Percentiles rank a stretch among this genome's conserved stretches.
phyloP scores from a whole-genome alignment of 176 grass and related monocot genomes.

The Saccharum officinarum region DNA sequence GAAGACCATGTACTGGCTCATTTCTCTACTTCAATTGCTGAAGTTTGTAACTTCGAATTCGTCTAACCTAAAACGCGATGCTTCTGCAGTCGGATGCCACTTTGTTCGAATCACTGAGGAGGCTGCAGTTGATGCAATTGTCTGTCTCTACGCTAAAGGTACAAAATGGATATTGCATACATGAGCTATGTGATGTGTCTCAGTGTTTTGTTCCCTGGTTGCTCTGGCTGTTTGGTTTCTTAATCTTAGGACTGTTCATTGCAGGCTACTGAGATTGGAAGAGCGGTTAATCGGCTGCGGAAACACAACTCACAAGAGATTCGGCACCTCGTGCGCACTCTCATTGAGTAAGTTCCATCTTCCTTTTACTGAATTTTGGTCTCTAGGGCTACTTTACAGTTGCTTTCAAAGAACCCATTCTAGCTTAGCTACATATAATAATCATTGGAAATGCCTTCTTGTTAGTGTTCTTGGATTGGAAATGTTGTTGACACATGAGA shows the following conservation, averaged over 20 bases:
- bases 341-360: slow-evolving; percentile 73
- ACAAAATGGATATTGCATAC: not conserved
- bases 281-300: slow-evolving; percentile 65
- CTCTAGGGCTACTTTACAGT: slow-evolving; percentile 3
- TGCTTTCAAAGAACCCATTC: not conserved
- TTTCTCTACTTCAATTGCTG: not conserved
- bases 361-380: slow-evolving; percentile 7
- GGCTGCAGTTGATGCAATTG: slow-evolving; percentile 91
- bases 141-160: slow-evolving; percentile 73
- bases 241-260: slow-evolving; percentile 17
- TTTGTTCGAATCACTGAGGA: slow-evolving; percentile 81
- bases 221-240: slow-evolving; percentile 20
- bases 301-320: slow-evolving; percentile 78
- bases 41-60: not conserved
- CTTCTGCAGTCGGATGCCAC: slow-evolving; percentile 66
- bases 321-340: slow-evolving; percentile 60
- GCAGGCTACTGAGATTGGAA: slow-evolving; percentile 90
- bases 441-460: not conserved
- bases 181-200: slow-evolving; percentile 9
- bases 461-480: not conserved
- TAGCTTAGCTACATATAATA: not conserved
- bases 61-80: slow-evolving; percentile 6
- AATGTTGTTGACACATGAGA: slow-evolving; percentile 24
- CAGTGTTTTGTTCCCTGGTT: not conserved
- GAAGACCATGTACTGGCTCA: slow-evolving; percentile 49